Base-by-base conservation (phyloP, 2,329 filamentous ascomycete genomes). In the Fusarium sp. region DNA sequence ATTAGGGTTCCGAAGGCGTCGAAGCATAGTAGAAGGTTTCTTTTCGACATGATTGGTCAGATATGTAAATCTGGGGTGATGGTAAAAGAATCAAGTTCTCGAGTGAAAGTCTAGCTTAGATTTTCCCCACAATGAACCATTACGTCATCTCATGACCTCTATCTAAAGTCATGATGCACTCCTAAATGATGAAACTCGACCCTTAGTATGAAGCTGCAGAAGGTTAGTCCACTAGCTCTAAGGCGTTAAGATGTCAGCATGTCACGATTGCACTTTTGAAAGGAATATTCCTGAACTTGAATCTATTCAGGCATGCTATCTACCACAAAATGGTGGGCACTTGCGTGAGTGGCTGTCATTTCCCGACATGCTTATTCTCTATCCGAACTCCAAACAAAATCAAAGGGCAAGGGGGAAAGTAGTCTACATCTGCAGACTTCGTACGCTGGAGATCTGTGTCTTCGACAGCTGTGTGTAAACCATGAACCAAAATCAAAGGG, bases 31-130 rank as follows among this genome's bases (percentile, higher is more conserved):
- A 71, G 48, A 0, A 71, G 56, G 20, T 68, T 69, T 15, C 51
- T 38, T 4, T 45, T 71, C 23, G 56, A 61, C 86, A 85, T 71
- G 24, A 11, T 39, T 39, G 26, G 7, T 6, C n/a, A 4, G 12
- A 12, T n/a, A 7, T 7, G 8, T 5, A 32, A 11, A 7, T 14
- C 23, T 15, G 2, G 14, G 23, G 2, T 19, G 28, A 15, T 2
- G 1, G 4, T 30, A 7, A 15, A 26, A 26, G 10, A 23, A 17
- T 19, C 3, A 51, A 47, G 51, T 43, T 24, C 14, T 9, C 4
- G 10, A n/a, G 19, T 23, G 28, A 15, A 7, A 7, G 14, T 36
- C 23, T 5, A 10, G 10, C 7, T 23, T 57, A 3, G 6, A 6
- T 5, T 28, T 28, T 45, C 45, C 21, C 58, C 51, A 52, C 52